Conservation (phyloP, 2,329 filamentous ascomycete species). For the Pseudopyricularia cyperi region DNA sequence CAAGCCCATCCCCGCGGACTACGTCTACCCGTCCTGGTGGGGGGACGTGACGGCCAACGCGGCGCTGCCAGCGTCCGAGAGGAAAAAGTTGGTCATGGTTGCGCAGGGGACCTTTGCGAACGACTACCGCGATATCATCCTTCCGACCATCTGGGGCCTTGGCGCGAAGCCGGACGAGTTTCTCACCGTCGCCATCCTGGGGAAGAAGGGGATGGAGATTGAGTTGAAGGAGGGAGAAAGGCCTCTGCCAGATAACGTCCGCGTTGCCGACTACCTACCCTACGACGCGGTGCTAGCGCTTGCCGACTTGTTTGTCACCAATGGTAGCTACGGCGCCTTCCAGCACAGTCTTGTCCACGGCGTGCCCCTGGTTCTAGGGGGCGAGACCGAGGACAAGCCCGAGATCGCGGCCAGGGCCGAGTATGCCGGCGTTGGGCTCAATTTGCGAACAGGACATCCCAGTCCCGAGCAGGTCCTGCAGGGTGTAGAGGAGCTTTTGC, state of each 20-base stretch:
- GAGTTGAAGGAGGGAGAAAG: too few species aligned
- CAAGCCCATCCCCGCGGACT: slow-evolving; percentile 14
- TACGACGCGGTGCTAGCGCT: slow-evolving; percentile 32
- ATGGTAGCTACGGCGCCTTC: slow-evolving; percentile 34
- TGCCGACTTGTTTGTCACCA: slow-evolving; percentile 30
- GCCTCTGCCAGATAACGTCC: slow-evolving; percentile 21
- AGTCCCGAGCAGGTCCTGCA: slow-evolving; percentile 13
- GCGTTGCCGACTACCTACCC: slow-evolving; percentile 31
- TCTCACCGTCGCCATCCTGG: slow-evolving; percentile 16
- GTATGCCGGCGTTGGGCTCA: slow-evolving; percentile 29
- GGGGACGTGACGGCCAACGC: slow-evolving; percentile 18
- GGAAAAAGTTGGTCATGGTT: slow-evolving; percentile 28
- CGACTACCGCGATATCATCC: slow-evolving; percentile 25
- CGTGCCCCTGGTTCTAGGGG: slow-evolving; percentile 32
- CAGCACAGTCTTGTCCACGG: slow-evolving; percentile 29
- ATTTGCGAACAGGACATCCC: slow-evolving; percentile 23
- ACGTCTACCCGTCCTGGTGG: slow-evolving; percentile 30
- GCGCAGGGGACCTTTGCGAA: slow-evolving; percentile 31
- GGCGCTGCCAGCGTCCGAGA: slow-evolving; percentile 11
- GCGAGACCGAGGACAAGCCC: slow-evolving; percentile 26
- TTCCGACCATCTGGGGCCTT: slow-evolving; percentile 30
- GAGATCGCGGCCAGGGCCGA: slow-evolving; percentile 27
- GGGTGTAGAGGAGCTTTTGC: slow-evolving; percentile 18
- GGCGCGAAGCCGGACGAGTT: slow-evolving; percentile 23
- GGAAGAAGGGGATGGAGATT: slow-evolving; percentile 1